phyloP scores from a whole-genome alignment of 257 asterid species.

The Jacaranda copaia region DNA sequence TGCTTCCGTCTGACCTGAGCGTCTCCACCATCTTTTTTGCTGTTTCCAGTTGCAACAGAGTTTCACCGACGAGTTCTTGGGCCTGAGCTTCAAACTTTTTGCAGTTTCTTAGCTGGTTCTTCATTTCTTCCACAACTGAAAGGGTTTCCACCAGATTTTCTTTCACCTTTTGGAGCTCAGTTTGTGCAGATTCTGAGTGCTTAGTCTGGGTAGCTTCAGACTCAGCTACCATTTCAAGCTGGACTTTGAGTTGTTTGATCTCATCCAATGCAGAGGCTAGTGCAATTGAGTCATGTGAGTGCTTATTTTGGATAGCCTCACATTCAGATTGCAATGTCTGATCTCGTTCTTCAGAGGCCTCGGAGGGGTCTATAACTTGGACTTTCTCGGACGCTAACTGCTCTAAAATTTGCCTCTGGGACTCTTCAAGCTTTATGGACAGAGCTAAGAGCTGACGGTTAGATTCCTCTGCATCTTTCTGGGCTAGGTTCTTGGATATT shows the following conservation, averaged over 20 bases:
- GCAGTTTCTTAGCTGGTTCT: slow-evolving; percentile 52
- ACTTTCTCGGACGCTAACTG: slow-evolving; percentile 31
- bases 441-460: slow-evolving; percentile 50
- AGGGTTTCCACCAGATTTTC: slow-evolving; percentile 48
- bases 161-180: slow-evolving; percentile 53
- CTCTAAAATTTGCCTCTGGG: slow-evolving; percentile 43
- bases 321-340: slow-evolving; percentile 44
- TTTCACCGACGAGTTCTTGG: slow-evolving; percentile 53
- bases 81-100: slow-evolving; percentile 62
- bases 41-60: slow-evolving; percentile 62
- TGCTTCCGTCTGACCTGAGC: slow-evolving; percentile 55
- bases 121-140: slow-evolving; percentile 57
- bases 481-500: slow-evolving; percentile 55
- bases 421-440: slow-evolving; percentile 53
- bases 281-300: slow-evolving; percentile 45
- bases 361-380: slow-evolving; percentile 10
- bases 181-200: slow-evolving; percentile 45
- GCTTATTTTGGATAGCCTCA: slow-evolving; percentile 42
- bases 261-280: slow-evolving; percentile 58
- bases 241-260: slow-evolving; percentile 53
- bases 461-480: slow-evolving; percentile 58
- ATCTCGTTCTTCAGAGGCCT: slow-evolving; percentile 35
- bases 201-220: slow-evolving; percentile 56
- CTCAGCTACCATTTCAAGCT: slow-evolving; percentile 53
- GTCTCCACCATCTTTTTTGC: slow-evolving; percentile 59